Conservation (phyloP, 1,284 basidiomycete species). For the Marasmius tenuissimus region DNA sequence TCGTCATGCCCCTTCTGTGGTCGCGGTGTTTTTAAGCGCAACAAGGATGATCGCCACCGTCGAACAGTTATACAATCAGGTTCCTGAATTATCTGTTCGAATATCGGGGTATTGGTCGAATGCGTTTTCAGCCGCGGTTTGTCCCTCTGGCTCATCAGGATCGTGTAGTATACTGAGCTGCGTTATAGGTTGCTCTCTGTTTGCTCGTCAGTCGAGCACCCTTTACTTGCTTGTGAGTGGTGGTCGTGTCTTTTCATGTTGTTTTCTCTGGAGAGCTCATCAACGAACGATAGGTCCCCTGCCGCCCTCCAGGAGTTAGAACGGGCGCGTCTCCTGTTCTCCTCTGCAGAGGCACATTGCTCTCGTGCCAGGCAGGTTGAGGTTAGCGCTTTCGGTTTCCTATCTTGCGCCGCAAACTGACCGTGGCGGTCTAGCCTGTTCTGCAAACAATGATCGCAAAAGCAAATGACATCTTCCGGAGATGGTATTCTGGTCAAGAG, state of each 20-base stretch:
- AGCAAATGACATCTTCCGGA: conserved; percentile 42
- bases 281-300: conserved; percentile 24
- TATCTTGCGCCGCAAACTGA: conserved; percentile 41
- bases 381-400: conserved; percentile 31
- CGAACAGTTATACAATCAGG: conserved; percentile 52
- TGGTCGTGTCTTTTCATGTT: neutral
- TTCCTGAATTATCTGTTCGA: conserved; percentile 53
- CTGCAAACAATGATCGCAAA: conserved; percentile 47
- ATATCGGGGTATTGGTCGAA: conserved; percentile 66
- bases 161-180: conserved; percentile 8
- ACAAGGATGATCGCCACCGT: conserved; percentile 55
- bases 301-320: conserved; percentile 46
- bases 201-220: conserved; percentile 44
- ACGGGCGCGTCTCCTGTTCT: conserved; percentile 41
- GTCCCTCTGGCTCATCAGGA: conserved; percentile 22
- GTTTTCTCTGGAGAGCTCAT: neutral
- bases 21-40: conserved; percentile 57
- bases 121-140: conserved; percentile 64
- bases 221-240: conserved; percentile 36
- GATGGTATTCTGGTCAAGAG: conserved; percentile 43
- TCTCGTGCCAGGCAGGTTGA: conserved; percentile 42
- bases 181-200: conserved; percentile 40
- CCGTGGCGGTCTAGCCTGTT: conserved; percentile 32
- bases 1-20: conserved; percentile 61
- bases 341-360: conserved; percentile 33